Evolutionary conservation across 192 early-diverging fungal species (phyloP).

Genomic region (Coemansia sp.): DNA sequence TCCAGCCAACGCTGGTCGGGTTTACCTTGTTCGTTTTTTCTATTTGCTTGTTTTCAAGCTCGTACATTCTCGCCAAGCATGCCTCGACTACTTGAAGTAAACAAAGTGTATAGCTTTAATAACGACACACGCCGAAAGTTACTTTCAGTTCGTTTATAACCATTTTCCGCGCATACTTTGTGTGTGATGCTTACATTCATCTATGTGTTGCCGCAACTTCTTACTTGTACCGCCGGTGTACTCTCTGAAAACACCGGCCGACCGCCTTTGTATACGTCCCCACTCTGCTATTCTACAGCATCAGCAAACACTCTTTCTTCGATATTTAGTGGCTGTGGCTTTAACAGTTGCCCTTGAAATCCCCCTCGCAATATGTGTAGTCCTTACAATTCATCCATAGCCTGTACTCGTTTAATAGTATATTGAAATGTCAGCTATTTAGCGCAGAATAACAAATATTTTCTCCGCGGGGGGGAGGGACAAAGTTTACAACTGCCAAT

Average conservation of each 20-base stretch:
- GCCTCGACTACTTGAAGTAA: background rate
- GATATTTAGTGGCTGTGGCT: background rate
- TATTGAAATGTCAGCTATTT: background rate
- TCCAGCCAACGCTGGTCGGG: background rate
- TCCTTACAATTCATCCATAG: background rate
- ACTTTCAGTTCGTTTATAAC: background rate
- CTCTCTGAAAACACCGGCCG: background rate
- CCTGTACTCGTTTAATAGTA: background rate
- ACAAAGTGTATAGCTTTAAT: background rate
- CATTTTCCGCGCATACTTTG: background rate
- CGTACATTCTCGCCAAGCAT: slow-evolving; percentile 4
- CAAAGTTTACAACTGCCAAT: too few species aligned
- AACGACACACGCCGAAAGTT: background rate
- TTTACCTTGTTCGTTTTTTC: background rate
- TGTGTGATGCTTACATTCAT: background rate
- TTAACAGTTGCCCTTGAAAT: background rate
- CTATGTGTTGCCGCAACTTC: background rate
- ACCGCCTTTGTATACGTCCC: background rate
- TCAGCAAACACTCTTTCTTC: background rate
- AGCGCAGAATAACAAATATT: too few species aligned
- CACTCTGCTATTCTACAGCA: slow-evolving; percentile 1
- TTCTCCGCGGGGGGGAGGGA: too few species aligned
- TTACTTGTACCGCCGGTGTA: background rate
- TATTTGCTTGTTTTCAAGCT: background rate
- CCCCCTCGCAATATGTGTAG: background rate